Evolutionary conservation across 495 filamentous ascomycete species (phyloP).

Genomic region (Letharia lupina): DNA sequence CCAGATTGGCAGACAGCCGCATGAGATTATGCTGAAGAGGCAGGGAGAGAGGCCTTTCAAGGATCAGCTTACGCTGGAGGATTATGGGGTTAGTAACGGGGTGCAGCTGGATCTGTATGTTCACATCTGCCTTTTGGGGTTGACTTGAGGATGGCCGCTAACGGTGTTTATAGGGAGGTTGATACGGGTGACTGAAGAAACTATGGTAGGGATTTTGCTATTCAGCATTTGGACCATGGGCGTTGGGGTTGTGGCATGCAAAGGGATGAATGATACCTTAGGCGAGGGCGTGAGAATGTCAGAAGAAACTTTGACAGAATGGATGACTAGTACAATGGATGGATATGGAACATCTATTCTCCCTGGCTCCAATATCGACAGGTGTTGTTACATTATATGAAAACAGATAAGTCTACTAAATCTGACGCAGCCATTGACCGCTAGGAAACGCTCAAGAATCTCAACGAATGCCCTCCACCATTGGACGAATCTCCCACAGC

Average conservation of each 20-base stretch:
- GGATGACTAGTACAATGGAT: neutral
- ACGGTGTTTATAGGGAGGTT: slow-evolving; percentile 40
- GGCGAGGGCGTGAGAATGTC: neutral
- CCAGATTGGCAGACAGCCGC: slow-evolving; percentile 73
- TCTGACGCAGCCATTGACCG: neutral
- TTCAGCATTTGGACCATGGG: neutral
- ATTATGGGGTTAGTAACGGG: slow-evolving; percentile 84
- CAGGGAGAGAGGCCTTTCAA: slow-evolving; percentile 90
- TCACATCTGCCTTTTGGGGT: slow-evolving; percentile 16
- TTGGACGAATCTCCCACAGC: neutral
- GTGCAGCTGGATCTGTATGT: slow-evolving; percentile 68
- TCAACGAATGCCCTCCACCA: neutral
- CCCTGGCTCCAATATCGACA: neutral
- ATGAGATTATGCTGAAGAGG: slow-evolving; percentile 84
- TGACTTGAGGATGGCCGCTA: slow-evolving; percentile 8
- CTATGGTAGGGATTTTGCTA: too few relatives aligned
- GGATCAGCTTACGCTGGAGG: slow-evolving; percentile 73
- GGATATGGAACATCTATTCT: neutral
- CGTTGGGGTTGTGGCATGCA: neutral
- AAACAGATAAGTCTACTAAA: too few relatives aligned
- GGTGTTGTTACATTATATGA: neutral
- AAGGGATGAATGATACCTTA: neutral
- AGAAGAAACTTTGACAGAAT: neutral
- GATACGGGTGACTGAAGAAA: slow-evolving; percentile 61
- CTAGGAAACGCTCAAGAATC: neutral